Base-by-base conservation (phyloP, 352 stramenopile genomes). In the Globisporangium mamillatum region DNA sequence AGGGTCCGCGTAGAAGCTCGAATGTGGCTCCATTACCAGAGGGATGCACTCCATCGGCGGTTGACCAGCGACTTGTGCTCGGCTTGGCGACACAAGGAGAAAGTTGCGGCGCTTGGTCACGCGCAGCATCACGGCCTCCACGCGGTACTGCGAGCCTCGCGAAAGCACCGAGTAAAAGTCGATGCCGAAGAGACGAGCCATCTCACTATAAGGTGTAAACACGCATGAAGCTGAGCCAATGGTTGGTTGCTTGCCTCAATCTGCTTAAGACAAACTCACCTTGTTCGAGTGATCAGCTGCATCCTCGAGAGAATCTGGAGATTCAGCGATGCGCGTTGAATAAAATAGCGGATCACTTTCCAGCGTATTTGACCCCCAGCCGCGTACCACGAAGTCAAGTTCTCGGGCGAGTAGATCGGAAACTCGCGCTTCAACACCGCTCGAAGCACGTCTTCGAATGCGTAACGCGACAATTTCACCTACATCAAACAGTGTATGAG, bases 1-100 rank as follows among this genome's bases (percentile, higher is more conserved):
- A 10, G 98, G 98, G 38, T 99, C 96, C 4, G 87, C 79, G 75
- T 99, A 99, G 73, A 99, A 98, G 52, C 82, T 90, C 18, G 93
- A 99, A 44, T 97, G 72, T 1, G 98, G 98, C 73, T 99, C 98
- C 75, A 98, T 95, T 1, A 98, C 94, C 8, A 98, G 71, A 25
- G 96, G 94, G 53, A 98, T 97, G 59, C 82, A 86, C 69, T 98
- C 94, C 86, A 98, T 94, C 2, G 93, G 82, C 4, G 93, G 78
- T 72, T 99, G 96, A 0, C 76, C 68, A 54, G 93, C 91, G 25
- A 99, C 91, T 81, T 93, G 86, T 0, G 75, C 81, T 66, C 85
- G 73, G 57, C 70, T 96, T 0, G 92, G 88, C 5, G 90, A 96
- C 16, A 95, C 64, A 38, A 97, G 67, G 0, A 98, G 65, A 66